A percentile compares a stretch with the other conserved stretches of the same genome.
These are phyloP conservation scores for Phytophthora aleatoria DNA, from an alignment of 352 stramenopile species.

Conservation along the genomic window DNA sequence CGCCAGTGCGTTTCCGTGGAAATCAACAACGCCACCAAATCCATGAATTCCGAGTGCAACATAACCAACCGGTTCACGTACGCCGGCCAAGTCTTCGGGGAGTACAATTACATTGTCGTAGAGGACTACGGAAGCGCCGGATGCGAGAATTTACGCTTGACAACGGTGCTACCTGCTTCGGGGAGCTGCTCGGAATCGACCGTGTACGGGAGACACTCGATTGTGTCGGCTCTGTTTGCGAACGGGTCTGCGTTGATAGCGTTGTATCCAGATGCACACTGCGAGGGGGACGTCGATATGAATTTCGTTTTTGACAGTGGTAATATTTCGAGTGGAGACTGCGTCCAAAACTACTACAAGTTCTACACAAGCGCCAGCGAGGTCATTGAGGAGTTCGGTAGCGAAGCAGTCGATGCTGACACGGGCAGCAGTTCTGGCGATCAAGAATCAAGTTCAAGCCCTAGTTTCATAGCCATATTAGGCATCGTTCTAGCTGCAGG, in stretches of 20 bases:
- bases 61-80: conserved; percentile 31
- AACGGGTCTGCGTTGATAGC: conserved; percentile 29
- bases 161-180: conserved; percentile 23
- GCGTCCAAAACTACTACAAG: conserved; percentile 30
- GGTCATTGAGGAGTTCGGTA: not conserved
- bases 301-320: conserved; percentile 24
- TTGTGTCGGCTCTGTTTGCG: conserved; percentile 24
- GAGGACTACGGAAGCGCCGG: conserved; percentile 20
- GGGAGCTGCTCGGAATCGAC: conserved; percentile 18
- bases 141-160: conserved; percentile 23
- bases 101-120: conserved; percentile 35
- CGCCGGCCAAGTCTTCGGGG: conserved; percentile 19
- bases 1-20: conserved; percentile 11
- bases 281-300: conserved; percentile 5
- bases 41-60: conserved; percentile 20
- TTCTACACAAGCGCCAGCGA: conserved; percentile 27
- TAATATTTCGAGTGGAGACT: conserved; percentile 28
- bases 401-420: not conserved
- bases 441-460: not conserved
- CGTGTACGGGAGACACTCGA: conserved; percentile 22
- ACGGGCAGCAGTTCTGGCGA: not conserved
- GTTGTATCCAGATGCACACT: conserved; percentile 16
- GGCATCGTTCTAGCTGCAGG: conserved; percentile 18
- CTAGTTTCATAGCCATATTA: conserved; percentile 10
- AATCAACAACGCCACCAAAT: conserved; percentile 20